phyloP scores from a whole-genome alignment of 75 land plant species.

The Sequoia sempervirens region DNA sequence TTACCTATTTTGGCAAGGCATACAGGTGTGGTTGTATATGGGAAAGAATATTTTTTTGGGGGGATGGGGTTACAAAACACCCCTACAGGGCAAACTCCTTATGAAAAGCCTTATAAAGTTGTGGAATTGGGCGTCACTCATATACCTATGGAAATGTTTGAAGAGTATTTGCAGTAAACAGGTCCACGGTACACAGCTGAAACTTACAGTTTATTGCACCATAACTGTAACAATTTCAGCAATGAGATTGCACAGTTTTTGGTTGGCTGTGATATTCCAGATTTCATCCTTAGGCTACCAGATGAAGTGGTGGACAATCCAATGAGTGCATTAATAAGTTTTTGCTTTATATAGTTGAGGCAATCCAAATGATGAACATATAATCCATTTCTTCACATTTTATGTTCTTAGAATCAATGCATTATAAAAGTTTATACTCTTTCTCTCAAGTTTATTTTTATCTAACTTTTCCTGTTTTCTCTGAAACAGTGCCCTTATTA shows the following conservation, averaged over 20 bases:
- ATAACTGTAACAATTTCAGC: constrained; percentile 96
- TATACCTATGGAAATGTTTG: constrained; percentile 88
- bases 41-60: constrained; percentile 84
- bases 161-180: constrained; percentile 76
- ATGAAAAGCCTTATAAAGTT: constrained; percentile 69
- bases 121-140: constrained; percentile 82
- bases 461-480: not conserved
- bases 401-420: not conserved
- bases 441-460: not conserved
- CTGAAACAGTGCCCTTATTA: constrained; percentile 84
- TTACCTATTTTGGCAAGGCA: constrained; percentile 50
- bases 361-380: not conserved
- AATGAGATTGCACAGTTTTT: constrained; percentile 90
- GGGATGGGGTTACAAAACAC: constrained; percentile 67
- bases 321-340: constrained; percentile 67
- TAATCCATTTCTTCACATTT: not conserved
- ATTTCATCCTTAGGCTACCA: constrained; percentile 73
- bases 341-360: not conserved
- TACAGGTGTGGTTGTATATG: constrained; percentile 89
- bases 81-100: constrained; percentile 62
- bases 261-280: constrained; percentile 73
- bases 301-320: constrained; percentile 85
- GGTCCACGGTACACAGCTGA: constrained; percentile 78
- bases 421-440: not conserved
- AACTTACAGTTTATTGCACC: constrained; percentile 66